A percentile compares a stretch with the other conserved stretches of the same genome.
These are phyloP conservation scores for Schizochytrium sp. DNA, from an alignment of 108 stramenopile genomes.

Conservation along the genomic window DNA sequence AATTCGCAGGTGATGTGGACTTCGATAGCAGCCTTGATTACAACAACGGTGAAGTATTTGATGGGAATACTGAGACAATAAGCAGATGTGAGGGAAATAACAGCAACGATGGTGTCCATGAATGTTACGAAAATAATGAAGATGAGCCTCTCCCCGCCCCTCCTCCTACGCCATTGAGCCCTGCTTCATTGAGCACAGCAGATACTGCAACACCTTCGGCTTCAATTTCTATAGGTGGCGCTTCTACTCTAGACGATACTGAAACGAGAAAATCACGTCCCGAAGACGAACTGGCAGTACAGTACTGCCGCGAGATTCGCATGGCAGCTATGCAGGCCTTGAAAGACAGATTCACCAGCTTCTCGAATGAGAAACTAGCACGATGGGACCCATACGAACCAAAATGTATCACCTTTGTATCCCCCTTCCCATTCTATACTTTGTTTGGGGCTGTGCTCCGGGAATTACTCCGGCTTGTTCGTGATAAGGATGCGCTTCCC, in stretches of 20 bases:
- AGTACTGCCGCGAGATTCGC: conserved; percentile 32
- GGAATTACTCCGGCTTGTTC: conserved; percentile 15
- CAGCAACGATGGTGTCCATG: neutral
- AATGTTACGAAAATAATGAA: no score
- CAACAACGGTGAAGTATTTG: no score
- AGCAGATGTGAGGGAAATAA: neutral
- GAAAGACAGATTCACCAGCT: neutral
- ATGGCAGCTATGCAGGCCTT: conserved; percentile 38
- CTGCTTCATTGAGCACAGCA: no score
- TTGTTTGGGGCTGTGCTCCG: conserved; percentile 30
- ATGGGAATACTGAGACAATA: neutral
- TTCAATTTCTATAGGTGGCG: no score
- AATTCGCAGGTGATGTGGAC: no score
- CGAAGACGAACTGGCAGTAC: conserved; percentile 35
- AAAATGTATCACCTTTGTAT: neutral
- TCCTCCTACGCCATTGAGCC: no score
- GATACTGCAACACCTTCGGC: no score
- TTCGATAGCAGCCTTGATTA: no score
- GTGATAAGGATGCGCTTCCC: conserved; percentile 30
- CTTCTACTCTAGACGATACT: neutral
- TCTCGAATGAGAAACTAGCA: neutral
- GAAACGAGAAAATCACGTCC: neutral
- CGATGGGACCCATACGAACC: conserved; percentile 42
- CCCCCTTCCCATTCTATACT: conserved; percentile 35
- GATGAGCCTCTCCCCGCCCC: no score